Base-by-base conservation (phyloP, 805 yeast genomes). In the Hanseniaspora lindneri region DNA sequence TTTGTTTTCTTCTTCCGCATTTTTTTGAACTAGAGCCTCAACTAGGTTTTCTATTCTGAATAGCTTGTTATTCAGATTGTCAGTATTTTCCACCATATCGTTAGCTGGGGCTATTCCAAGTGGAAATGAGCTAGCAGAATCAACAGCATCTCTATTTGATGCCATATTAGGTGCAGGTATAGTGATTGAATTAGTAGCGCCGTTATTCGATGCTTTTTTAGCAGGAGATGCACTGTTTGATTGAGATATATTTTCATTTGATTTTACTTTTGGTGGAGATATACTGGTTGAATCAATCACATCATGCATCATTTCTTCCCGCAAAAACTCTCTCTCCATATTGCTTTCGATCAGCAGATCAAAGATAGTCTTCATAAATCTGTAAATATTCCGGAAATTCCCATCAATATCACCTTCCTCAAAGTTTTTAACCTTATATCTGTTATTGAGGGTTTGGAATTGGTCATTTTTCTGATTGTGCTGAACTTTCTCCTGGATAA, bases 231-330 rank as follows among this genome's bases (percentile, higher is more conserved):
- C n/a, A n/a, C n/a, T n/a, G n/a, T n/a, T n/a, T n/a, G n/a, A n/a
- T n/a, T n/a, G n/a, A n/a, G n/a, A n/a, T n/a, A n/a, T n/a, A n/a
- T 14, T 16, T 17, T 41, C 24, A 19, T 7, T 7, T n/a, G n/a
- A n/a, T n/a, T n/a, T n/a, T n/a, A n/a, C n/a, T n/a, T n/a, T n/a
- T n/a, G n/a, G n/a, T n/a, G n/a, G n/a, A n/a, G n/a, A n/a, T n/a
- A 16, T 19, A 16, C 19, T 20, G 3, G 35, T 42, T 17, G 46
- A 36, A 20, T 36, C 32, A 29, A 23, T 16, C 3, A 34, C 29
- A 20, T 49, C 51, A 41, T 49, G 51, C 21, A 49, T 25, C 21
- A 42, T 20, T 34, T 49, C 51, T 19, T 49, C 51, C 33, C 47
- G 20, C 9, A 49, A 23, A 19, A 37, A 24, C n/a, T 49, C 44